Conservation (phyloP, 495 filamentous ascomycete genomes). For the Talaromyces trachyspermus region DNA sequence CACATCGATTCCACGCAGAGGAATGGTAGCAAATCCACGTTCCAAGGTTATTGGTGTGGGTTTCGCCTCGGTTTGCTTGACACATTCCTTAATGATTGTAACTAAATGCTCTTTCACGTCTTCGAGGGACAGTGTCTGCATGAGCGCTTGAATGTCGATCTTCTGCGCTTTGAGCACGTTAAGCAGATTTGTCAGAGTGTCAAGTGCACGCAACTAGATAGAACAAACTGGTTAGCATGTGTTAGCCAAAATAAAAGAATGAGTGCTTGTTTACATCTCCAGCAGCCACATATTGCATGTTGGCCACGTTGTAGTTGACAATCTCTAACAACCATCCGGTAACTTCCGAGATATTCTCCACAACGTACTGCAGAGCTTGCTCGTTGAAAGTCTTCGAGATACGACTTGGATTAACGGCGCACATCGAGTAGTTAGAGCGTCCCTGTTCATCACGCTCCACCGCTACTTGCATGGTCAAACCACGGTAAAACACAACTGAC, state of each 20-base stretch:
- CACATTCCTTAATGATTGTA: constrained; percentile 79
- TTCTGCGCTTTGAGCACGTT: constrained; percentile 95
- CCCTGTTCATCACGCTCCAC: constrained; percentile 92
- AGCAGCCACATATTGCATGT: constrained; percentile 97
- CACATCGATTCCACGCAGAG: constrained; percentile 93
- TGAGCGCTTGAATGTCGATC: constrained; percentile 89
- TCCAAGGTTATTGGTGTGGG: constrained; percentile 79
- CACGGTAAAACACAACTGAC: constrained; percentile 97
- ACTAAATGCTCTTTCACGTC: constrained; percentile 75
- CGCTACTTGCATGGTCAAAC: constrained; percentile 98
- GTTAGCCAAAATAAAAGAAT: too few relatives aligned
- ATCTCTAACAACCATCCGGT: constrained; percentile 96
- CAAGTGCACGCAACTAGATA: constrained; percentile 75
- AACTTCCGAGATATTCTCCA: constrained; percentile 83
- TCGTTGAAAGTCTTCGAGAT: constrained; percentile 98
- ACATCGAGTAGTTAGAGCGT: constrained; percentile 97
- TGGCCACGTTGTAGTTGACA: constrained; percentile 98
- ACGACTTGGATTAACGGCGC: constrained; percentile 93
- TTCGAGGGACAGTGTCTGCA: constrained; percentile 74
- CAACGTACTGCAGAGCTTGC: constrained; percentile 88
- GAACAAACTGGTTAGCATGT: too few relatives aligned
- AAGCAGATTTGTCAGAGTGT: constrained; percentile 83
- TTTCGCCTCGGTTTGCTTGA: constrained; percentile 78
- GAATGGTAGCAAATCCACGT: constrained; percentile 94
- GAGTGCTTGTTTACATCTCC: constrained; percentile 75